phyloP scores from a whole-genome alignment of 1,284 basidiomycete species.

The Schizopora paradoxa region DNA sequence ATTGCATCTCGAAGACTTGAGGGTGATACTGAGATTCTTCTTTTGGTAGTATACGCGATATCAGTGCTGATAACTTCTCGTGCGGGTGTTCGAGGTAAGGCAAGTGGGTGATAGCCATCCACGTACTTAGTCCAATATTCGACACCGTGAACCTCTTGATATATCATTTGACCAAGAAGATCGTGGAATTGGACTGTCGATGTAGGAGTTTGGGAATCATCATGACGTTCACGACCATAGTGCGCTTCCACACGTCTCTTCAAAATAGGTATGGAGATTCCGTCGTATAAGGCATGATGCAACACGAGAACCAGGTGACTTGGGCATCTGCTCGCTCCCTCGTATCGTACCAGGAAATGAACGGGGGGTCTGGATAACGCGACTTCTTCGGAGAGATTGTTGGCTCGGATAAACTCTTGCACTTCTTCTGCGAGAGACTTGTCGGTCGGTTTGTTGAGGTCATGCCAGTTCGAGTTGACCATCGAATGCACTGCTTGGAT shows the following conservation, averaged over 20 bases:
- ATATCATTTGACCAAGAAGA: conserved; percentile 29
- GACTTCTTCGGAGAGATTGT: conserved; percentile 23
- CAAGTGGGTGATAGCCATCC: conserved; percentile 24
- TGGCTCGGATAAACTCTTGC: conserved; percentile 20
- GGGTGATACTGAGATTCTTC: conserved; percentile 5
- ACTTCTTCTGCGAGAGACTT: conserved; percentile 17
- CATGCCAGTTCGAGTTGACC: conserved; percentile 32
- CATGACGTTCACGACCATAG: conserved; percentile 31
- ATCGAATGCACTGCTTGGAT: conserved; percentile 38
- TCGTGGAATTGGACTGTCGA: conserved; percentile 31
- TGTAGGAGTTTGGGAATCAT: conserved; percentile 16
- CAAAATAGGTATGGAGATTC: conserved; percentile 36
- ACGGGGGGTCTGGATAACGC: conserved; percentile 32
- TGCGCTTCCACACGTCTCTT: conserved; percentile 30
- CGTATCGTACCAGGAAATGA: conserved; percentile 24
- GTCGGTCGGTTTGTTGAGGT: conserved; percentile 17
- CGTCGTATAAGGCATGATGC: conserved; percentile 51
- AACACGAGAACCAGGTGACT: conserved; percentile 36
- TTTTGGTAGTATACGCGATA: not conserved
- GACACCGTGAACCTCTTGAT: conserved; percentile 36
- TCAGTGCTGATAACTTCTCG: conserved; percentile 8
- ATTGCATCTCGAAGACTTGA: conserved; percentile 18
- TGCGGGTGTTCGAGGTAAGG: conserved; percentile 18
- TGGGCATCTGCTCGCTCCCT: conserved; percentile 11
- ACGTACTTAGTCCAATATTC: conserved; percentile 37